Conservation (phyloP, 139 green algal species). For the Edaphochlamys debaryana region DNA sequence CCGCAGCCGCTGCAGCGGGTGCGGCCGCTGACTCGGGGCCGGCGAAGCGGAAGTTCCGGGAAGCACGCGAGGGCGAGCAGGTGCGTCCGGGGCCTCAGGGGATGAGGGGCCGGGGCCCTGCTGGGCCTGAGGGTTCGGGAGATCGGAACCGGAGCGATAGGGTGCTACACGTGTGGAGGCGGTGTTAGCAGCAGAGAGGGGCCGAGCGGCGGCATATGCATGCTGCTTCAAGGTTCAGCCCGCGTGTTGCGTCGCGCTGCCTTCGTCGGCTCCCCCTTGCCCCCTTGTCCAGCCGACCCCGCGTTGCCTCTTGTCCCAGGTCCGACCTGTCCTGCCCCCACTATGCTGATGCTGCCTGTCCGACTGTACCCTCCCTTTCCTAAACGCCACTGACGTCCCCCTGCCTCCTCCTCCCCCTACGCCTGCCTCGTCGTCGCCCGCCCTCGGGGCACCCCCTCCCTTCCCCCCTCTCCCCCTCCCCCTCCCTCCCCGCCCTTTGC, state of each 20-base stretch:
- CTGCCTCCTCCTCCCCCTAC: not conserved
- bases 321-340: too few relatives aligned
- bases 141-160: not conserved
- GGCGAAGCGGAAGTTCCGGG: conserved; percentile 39
- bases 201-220: not conserved
- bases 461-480: not conserved
- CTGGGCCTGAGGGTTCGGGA: not conserved
- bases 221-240: too few relatives aligned
- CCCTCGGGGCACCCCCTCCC: too few relatives aligned
- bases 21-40: not conserved
- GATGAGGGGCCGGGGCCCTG: not conserved
- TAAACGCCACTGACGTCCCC: not conserved
- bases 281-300: too few relatives aligned
- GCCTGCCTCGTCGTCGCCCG: not conserved
- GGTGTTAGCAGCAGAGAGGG: not conserved
- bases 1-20: not conserved
- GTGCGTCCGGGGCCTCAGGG: not conserved
- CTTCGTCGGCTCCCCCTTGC: not conserved
- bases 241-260: too few relatives aligned
- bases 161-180: too few relatives aligned
- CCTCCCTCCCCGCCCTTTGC: not conserved
- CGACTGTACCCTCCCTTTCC: not conserved
- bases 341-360: too few relatives aligned
- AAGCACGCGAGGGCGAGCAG: conserved; percentile 39
- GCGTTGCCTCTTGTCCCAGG: too few relatives aligned